Evolutionary conservation across 139 green algal species (phyloP).

Genomic region (Marvania coccoides): DNA sequence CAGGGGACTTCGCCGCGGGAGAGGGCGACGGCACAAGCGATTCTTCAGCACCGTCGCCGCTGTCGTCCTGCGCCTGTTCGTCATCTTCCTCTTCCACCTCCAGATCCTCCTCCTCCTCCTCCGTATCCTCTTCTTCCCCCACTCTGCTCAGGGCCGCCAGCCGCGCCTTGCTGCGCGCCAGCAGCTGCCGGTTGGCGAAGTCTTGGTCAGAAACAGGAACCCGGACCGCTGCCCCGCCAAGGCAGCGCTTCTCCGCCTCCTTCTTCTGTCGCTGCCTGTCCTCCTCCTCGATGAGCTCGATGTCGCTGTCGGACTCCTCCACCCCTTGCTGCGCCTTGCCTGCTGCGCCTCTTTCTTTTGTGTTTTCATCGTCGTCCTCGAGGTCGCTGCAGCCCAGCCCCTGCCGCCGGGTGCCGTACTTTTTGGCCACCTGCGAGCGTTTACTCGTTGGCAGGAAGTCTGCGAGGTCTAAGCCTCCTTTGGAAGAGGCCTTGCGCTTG

Average conservation of each 20-base stretch:
- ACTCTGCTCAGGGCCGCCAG: not conserved
- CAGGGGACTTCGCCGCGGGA: not conserved
- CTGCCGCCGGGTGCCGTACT: not conserved
- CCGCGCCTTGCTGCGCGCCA: not conserved
- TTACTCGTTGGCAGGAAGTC: slow-evolving; percentile 7
- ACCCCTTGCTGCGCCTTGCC: not conserved
- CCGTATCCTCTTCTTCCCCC: not conserved
- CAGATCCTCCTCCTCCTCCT: not conserved
- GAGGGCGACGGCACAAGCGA: not conserved
- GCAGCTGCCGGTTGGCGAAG: not conserved
- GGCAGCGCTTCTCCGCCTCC: not conserved
- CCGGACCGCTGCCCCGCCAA: not conserved
- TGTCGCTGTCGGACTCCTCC: not conserved
- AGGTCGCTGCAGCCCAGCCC: not conserved
- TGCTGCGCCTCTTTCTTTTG: not conserved
- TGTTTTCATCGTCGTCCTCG: not conserved
- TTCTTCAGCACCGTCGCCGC: not conserved
- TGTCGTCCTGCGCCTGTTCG: not conserved
- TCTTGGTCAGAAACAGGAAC: too few species aligned
- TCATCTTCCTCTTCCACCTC: not conserved
- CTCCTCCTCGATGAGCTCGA: not conserved
- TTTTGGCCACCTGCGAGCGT: slow-evolving; percentile 1
- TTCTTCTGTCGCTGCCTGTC: not conserved
- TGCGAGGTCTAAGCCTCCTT: not conserved
- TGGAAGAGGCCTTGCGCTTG: not conserved